Percentiles rank a stretch among this genome's conserved stretches.
Evolutionary conservation across 2,329 filamentous ascomycete species (phyloP).

Genomic region (Fusarium sp.): DNA sequence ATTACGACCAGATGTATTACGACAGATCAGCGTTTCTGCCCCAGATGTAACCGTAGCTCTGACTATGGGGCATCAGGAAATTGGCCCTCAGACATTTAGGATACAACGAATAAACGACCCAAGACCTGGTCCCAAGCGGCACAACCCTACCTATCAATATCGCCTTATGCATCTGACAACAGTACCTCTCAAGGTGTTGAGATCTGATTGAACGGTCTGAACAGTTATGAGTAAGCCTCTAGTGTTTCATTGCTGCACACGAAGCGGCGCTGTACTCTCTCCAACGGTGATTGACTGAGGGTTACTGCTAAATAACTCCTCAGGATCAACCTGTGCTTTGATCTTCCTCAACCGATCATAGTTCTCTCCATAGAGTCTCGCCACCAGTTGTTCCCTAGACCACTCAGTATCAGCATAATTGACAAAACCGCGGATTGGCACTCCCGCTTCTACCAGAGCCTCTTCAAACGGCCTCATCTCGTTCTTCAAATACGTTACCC

Average conservation of each 20-base stretch:
- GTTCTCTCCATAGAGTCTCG: slow-evolving; percentile 36
- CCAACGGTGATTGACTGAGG: slow-evolving; percentile 24
- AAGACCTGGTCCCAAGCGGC: no score
- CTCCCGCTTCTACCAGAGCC: slow-evolving; percentile 16
- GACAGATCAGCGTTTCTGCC: not conserved
- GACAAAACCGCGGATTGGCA: slow-evolving; percentile 33
- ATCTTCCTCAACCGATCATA: slow-evolving; percentile 30
- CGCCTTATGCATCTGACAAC: no score
- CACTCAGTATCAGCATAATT: slow-evolving; percentile 43
- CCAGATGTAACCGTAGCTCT: not conserved
- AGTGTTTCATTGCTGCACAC: not conserved
- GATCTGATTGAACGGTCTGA: no score
- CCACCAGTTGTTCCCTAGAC: slow-evolving; percentile 27
- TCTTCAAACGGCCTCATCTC: slow-evolving; percentile 37
- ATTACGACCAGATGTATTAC: not conserved
- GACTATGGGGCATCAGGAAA: no score
- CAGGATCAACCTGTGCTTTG: slow-evolving; percentile 28
- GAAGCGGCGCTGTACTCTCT: not conserved
- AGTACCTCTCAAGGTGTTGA: no score
- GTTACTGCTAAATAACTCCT: slow-evolving; percentile 34
- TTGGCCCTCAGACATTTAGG: no score
- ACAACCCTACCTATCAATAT: no score
- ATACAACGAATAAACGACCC: no score
- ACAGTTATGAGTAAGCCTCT: no score
- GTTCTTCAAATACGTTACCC: slow-evolving; percentile 26